phyloP scores from a whole-genome alignment of 345 rosid species.

The Salix udensis region DNA sequence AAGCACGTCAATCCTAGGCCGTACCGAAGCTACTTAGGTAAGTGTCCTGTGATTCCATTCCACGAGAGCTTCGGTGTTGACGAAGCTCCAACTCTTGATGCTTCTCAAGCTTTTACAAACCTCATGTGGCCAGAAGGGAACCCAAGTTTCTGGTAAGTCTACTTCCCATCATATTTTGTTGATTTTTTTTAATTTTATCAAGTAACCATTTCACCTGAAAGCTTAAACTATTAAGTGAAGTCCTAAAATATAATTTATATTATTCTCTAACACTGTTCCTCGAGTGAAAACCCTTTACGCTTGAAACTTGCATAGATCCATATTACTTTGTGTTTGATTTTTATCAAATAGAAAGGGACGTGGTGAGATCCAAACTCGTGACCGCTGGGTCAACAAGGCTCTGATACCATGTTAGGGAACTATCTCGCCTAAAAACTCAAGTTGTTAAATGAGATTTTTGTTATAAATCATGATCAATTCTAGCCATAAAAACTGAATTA shows the following conservation, averaged over 20 bases:
- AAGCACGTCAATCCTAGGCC: slow-evolving; percentile 33
- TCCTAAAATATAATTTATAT: too few relatives aligned
- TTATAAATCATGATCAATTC: background rate
- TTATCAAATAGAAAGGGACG: too few relatives aligned
- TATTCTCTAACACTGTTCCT: too few relatives aligned
- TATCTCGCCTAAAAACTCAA: too few relatives aligned
- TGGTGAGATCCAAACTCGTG: too few relatives aligned
- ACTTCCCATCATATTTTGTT: background rate
- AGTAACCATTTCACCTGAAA: rapidly evolving
- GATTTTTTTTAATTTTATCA: too few relatives aligned
- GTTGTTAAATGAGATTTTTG: background rate
- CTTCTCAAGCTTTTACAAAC: slow-evolving; percentile 28
- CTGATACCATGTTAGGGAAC: too few relatives aligned
- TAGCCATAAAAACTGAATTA: background rate
- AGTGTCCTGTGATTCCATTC: slow-evolving; percentile 26
- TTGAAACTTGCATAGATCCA: too few relatives aligned
- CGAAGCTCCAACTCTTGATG: slow-evolving; percentile 14
- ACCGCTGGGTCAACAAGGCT: too few relatives aligned
- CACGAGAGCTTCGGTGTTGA: slow-evolving; percentile 43
- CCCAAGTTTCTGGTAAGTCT: slow-evolving; percentile 33
- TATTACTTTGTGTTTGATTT: too few relatives aligned
- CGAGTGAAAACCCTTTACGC: too few relatives aligned
- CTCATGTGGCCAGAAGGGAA: slow-evolving; percentile 51
- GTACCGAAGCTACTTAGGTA: slow-evolving; percentile 34
- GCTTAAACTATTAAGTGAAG: too few relatives aligned